Evolutionary conservation across 192 early-diverging fungal genomes (phyloP), one percentile per base, ranked within the genome.

Genomic region (Coemansia sp.): DNA sequence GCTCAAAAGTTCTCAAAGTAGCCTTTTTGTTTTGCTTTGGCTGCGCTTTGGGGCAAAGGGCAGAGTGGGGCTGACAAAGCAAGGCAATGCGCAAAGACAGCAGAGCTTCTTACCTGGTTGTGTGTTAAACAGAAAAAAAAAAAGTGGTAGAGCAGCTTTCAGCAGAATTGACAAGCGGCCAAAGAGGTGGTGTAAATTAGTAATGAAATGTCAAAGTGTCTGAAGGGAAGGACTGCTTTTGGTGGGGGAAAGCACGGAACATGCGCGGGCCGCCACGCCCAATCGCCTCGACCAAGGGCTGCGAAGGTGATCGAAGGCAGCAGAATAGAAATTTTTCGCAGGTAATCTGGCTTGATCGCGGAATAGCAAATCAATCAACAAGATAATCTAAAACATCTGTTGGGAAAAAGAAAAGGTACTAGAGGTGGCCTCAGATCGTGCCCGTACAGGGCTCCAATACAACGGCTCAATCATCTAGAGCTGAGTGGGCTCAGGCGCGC

Each of bases 401-500:
- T 31, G 1, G 31, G 14, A 35, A 53, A 55, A 28, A 16, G 10
- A 5, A 56, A 48, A 34, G 2, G 31, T n/a, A n/a, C n/a, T n/a
- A n/a, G n/a, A n/a, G n/a, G n/a, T n/a, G n/a, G n/a, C n/a, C n/a
- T n/a, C n/a, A n/a, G n/a, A n/a, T n/a, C n/a, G n/a, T n/a, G n/a
- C n/a, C n/a, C n/a, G n/a, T n/a, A n/a, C n/a, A n/a, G n/a, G n/a
- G n/a, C n/a, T n/a, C n/a, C n/a, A n/a, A n/a, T n/a, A n/a, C n/a
- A n/a, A n/a, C n/a, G n/a, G n/a, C n/a, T n/a, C n/a, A n/a, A n/a
- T n/a, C n/a, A n/a, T n/a, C 39, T 23, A 55, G 28, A 58, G 28
- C 13, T 2, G 48, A 21, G 14, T 42, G 43, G 20, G 28, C 52
- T 86, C 85, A 88, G 65, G 85, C 88, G 64, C 89, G 83, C 84